Evolutionary conservation across 2,329 filamentous ascomycete genomes (phyloP).

Genomic region (Monosporascus cannonballus): DNA sequence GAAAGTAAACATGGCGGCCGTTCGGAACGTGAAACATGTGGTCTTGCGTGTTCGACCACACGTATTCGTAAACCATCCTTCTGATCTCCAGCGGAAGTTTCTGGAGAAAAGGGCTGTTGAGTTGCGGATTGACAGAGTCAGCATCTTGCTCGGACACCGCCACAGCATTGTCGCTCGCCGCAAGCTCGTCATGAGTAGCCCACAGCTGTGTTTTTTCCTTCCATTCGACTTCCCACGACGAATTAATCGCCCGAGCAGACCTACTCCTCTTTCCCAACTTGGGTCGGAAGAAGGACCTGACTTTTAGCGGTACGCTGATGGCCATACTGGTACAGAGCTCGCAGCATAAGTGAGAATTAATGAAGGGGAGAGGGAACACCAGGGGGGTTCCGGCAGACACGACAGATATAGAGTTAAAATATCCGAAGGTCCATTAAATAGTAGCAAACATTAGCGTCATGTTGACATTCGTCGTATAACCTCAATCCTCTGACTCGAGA

Average conservation of each 20-base stretch:
- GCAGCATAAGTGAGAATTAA: not conserved
- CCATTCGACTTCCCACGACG: slow-evolving; percentile 2
- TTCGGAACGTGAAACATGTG: slow-evolving; percentile 19
- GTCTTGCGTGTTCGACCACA: slow-evolving; percentile 19
- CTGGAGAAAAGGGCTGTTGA: slow-evolving; percentile 23
- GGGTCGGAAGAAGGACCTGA: slow-evolving; percentile 18
- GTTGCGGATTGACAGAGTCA: slow-evolving; percentile 13
- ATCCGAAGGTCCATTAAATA: not conserved
- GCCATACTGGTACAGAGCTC: slow-evolving; percentile 12
- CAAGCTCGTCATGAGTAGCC: not conserved
- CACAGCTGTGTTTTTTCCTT: not conserved
- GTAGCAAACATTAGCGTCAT: not conserved
- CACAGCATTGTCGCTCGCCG: not conserved
- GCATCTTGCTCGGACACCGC: not conserved
- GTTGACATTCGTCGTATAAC: not conserved
- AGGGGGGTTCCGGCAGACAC: not conserved
- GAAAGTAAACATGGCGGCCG: slow-evolving; percentile 22
- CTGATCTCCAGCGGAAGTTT: slow-evolving; percentile 29
- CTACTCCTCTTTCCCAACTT: slow-evolving; percentile 14
- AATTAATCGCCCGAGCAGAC: slow-evolving; percentile 2
- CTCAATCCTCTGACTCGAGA: not conserved
- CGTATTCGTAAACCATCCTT: slow-evolving; percentile 23
- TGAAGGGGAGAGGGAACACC: not conserved
- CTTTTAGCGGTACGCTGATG: slow-evolving; percentile 12
- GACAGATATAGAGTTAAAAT: not conserved